Evolutionary conservation across 371 early-diverging fungal species (phyloP).

Genomic region (Mortierella sp.): DNA sequence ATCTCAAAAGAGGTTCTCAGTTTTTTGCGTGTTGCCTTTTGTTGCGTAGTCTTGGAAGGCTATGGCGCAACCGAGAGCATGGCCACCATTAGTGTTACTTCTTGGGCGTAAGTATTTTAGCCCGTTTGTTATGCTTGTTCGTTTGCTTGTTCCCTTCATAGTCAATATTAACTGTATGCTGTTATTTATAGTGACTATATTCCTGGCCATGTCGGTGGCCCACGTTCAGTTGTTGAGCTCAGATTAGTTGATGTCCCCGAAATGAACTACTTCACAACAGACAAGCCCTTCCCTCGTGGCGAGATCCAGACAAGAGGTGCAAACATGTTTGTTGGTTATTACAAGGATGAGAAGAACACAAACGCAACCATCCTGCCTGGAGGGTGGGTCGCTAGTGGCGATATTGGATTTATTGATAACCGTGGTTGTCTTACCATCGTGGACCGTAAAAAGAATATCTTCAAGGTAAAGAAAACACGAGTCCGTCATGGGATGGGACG

Average conservation of each 20-base stretch:
- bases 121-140: slow-evolving; percentile 60
- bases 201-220: slow-evolving; percentile 83
- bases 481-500: no score
- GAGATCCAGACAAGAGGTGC: slow-evolving; percentile 92
- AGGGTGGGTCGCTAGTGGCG: slow-evolving; percentile 94
- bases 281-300: slow-evolving; percentile 85
- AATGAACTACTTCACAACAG: slow-evolving; percentile 84
- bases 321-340: slow-evolving; percentile 84
- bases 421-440: slow-evolving; percentile 86
- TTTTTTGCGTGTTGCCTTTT: slow-evolving; percentile 83
- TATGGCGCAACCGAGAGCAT: slow-evolving; percentile 93
- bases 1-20: slow-evolving; percentile 76
- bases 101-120: slow-evolving; percentile 20
- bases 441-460: slow-evolving; percentile 98
- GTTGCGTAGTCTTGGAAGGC: slow-evolving; percentile 70
- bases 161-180: neutral
- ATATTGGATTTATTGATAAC: slow-evolving; percentile 86
- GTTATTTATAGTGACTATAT: slow-evolving; percentile 55
- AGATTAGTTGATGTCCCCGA: slow-evolving; percentile 94
- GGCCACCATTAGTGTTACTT: slow-evolving; percentile 67
- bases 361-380: slow-evolving; percentile 80
- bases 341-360: slow-evolving; percentile 88
- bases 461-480: slow-evolving; percentile 72
- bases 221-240: slow-evolving; percentile 66
- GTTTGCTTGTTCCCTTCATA: slow-evolving; percentile 8